Evolutionary conservation across 2,329 filamentous ascomycete genomes (phyloP).

Genomic region (Cryphonectria radicalis): DNA sequence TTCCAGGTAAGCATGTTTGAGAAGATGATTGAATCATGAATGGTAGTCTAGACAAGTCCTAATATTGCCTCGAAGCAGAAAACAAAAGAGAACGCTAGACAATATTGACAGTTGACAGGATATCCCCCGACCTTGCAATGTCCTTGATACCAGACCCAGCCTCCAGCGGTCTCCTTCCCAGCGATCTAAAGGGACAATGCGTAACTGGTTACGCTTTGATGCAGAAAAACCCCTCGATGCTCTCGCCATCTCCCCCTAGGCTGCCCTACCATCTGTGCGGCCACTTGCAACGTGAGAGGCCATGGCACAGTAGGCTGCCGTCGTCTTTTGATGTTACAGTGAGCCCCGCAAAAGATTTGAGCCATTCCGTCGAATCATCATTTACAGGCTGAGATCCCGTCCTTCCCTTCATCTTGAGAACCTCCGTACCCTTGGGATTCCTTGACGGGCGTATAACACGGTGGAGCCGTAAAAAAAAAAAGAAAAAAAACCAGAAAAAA

Average conservation of each 20-base stretch:
- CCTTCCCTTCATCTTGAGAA: neutral
- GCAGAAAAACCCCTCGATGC: conserved; percentile 4
- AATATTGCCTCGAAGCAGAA: conserved; percentile 1
- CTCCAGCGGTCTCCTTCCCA: neutral
- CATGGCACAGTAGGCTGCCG: conserved; percentile 4
- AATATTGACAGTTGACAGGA: conserved; percentile 23
- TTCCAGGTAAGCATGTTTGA: neutral
- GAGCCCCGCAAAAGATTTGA: neutral
- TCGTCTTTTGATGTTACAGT: neutral
- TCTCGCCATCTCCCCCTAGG: neutral
- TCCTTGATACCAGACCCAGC: conserved; percentile 12
- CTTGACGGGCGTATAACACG: neutral
- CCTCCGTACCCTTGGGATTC: no score
- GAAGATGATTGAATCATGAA: neutral
- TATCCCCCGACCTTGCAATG: conserved; percentile 22
- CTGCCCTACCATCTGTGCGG: neutral
- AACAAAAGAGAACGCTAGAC: conserved; percentile 16
- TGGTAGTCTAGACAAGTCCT: neutral
- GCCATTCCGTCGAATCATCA: neutral
- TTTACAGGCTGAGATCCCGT: neutral
- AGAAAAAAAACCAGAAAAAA: neutral
- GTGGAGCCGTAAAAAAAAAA: neutral
- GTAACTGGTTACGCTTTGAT: conserved; percentile 3
- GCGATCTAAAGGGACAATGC: neutral
- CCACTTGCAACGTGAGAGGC: neutral